Evolutionary conservation across 805 yeast species (phyloP), one percentile per base, ranked within the genome.

Genomic region (Saccharomycopsis lassenensis): DNA sequence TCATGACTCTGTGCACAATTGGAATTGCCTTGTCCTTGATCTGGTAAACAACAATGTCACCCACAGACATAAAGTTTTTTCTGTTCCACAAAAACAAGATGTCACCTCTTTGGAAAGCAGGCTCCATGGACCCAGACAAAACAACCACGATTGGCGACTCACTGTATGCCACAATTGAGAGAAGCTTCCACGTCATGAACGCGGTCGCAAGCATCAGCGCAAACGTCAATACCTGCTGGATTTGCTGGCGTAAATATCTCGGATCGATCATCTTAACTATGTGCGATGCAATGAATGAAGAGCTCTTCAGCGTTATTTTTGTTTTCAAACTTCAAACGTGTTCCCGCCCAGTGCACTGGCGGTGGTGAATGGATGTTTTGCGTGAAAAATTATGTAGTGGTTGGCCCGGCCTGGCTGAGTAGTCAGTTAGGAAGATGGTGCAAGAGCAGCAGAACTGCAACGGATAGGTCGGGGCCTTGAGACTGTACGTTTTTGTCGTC

Each of bases 91-190:
- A 63, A 50, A 91, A 77, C 43, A 91, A 61, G 12, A 91, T 78
- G 55, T 91, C 98, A 34, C 98, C 98, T 59, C 98, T 73, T 59
- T 91, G 96, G 68, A 91, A 91, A 2, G 98, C 98, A 2, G 98
- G 98, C 56, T 91, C 98, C 98, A 91, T 91, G 2, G 97, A 89
- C 4, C 98, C 98, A 1, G 97, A 86, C 33, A 91, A 70, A 7
- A 91, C 98, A 20, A 91, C 98, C 15, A 91, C 98, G 17, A 91
- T 74, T 15, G 98, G 98, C 1, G 96, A 83, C 43, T 83, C 77
- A 0, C 95, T 76, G 58, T 84, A 75, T 7, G 95, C 68, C 1
- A 76, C 63, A 3, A 89, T 62, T 1, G 85, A 74, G 11, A 89
- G 63, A 0, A 82, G 71, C 52, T 84, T 85, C 94, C 96, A 91